Percentiles rank a stretch among this genome's conserved stretches.
phyloP scores from a whole-genome alignment of 257 asterid species.

The Plectranthus barbatus region DNA sequence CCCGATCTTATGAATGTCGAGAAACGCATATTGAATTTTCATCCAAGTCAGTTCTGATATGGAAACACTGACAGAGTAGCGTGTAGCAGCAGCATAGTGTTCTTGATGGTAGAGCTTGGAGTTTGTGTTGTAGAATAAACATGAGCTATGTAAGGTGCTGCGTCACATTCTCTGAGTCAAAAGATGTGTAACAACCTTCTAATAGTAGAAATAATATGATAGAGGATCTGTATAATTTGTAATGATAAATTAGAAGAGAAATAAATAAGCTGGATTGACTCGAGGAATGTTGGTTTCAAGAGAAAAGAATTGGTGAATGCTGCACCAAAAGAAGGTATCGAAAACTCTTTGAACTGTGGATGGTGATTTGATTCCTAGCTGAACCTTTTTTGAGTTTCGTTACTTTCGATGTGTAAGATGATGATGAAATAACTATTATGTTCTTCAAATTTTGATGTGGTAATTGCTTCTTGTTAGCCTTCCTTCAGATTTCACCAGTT shows the following conservation, averaged over 20 bases:
- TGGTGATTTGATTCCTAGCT: not conserved
- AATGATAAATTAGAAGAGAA: not conserved
- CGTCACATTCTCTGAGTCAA: not conserved
- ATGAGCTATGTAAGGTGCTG: not conserved
- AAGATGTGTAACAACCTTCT: not conserved
- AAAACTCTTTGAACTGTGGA: not conserved
- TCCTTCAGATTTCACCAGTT: conserved; percentile 72
- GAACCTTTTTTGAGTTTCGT: not conserved
- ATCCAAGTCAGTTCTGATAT: not conserved
- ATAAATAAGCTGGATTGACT: not conserved
- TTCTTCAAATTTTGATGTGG: not conserved
- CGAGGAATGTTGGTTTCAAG: not conserved
- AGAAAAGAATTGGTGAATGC: not conserved
- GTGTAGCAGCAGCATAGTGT: not conserved
- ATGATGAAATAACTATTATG: not conserved
- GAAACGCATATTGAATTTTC: not conserved
- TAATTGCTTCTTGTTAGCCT: conserved; percentile 21
- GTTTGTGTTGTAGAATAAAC: not conserved
- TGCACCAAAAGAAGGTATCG: not conserved
- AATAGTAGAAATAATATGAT: not conserved
- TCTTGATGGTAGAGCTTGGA: not conserved
- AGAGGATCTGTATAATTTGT: not conserved
- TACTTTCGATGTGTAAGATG: not conserved
- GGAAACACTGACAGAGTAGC: not conserved
- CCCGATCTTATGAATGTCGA: not conserved